Evolutionary conservation across 768 basidiomycete species (phyloP), one percentile per base, ranked within the genome.

Genomic region (Crassisporium funariophilum): DNA sequence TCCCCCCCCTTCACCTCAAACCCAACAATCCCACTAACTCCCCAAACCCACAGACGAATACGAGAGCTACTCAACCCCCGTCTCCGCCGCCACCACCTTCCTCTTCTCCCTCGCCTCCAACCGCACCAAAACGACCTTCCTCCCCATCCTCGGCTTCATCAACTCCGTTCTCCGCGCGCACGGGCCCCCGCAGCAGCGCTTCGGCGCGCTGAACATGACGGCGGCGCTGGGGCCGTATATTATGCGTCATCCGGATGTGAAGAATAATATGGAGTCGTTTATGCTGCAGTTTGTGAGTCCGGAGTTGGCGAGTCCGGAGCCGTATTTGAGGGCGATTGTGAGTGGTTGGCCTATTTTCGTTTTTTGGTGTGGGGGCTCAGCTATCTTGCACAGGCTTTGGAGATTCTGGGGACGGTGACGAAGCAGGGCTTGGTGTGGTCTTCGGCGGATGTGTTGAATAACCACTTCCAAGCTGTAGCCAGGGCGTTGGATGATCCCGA

Each of bases 201-300:
- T 88, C 57, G 93, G 91, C 36, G 93, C 88, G 2, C 73, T 95
- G 27, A 89, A 88, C 57, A 90, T 94, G 78, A 83, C 83, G 9
- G 78, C 84, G 21, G 82, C 83, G 0, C 76, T 95, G 3, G 84
- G 83, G 0, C 80, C 82, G 0, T 84, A 86, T 70, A 86, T 93
- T 56, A 86, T 92, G 82, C 81, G 82, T 43, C 90, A 92, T 60
- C 88, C 90, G 7, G 83, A 88, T 24, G 86, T 92, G 49, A 85
- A 82, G 57, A 70, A 70, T 44, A 82, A 77, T 51, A 85, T 95
- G 78, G 89, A 92, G 63, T 74, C 79, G 19, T 91, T 95, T 65
- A 69, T 91, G 56, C 47, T 85, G 24, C 79, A 79, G 54, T 82
- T 86, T 51, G 86, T 95, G 24, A 75, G 86, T 37, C 87, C 87